A percentile compares a stretch with the other conserved stretches of the same genome.
These are phyloP conservation scores for Tulasnella sp. DNA, from an alignment of 768 basidiomycete species.

Conservation along the genomic window DNA sequence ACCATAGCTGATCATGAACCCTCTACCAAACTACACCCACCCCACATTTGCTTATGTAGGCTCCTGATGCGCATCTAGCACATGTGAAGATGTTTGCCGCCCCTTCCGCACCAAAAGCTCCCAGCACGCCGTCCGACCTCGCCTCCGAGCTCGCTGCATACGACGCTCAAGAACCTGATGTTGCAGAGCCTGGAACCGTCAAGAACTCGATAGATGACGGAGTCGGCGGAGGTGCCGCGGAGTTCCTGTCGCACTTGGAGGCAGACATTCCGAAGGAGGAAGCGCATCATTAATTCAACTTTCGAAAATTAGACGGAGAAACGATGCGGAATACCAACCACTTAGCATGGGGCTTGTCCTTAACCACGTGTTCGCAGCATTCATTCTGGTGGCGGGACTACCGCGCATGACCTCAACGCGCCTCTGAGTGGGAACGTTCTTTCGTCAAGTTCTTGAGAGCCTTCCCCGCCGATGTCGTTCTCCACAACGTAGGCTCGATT, in stretches of 20 bases:
- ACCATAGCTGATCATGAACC: no score
- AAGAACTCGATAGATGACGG: slow-evolving; percentile 28
- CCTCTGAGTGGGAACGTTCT: no score
- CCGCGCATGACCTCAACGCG: no score
- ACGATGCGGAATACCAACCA: no score
- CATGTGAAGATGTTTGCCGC: slow-evolving; percentile 69
- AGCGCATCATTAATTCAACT: slow-evolving; percentile 38
- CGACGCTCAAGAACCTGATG: slow-evolving; percentile 62
- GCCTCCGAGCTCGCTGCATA: slow-evolving; percentile 83
- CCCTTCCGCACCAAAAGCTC: slow-evolving; percentile 63
- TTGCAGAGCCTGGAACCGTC: slow-evolving; percentile 27
- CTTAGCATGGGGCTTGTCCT: no score
- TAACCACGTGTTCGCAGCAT: no score
- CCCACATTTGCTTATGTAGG: slow-evolving; percentile 34
- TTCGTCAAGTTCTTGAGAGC: no score
- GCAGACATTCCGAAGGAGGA: slow-evolving; percentile 61
- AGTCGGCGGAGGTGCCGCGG: slow-evolving; percentile 49
- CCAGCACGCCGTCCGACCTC: slow-evolving; percentile 68
- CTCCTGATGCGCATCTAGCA: slow-evolving; percentile 83
- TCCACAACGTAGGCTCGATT: no score
- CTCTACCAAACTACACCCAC: not conserved
- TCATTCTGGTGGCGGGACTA: no score
- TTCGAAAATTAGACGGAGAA: no score
- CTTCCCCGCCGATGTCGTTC: no score
- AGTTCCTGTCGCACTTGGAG: slow-evolving; percentile 72